Evolutionary conservation across 2,329 filamentous ascomycete species (phyloP).

Genomic region (Colletotrichum sidae): DNA sequence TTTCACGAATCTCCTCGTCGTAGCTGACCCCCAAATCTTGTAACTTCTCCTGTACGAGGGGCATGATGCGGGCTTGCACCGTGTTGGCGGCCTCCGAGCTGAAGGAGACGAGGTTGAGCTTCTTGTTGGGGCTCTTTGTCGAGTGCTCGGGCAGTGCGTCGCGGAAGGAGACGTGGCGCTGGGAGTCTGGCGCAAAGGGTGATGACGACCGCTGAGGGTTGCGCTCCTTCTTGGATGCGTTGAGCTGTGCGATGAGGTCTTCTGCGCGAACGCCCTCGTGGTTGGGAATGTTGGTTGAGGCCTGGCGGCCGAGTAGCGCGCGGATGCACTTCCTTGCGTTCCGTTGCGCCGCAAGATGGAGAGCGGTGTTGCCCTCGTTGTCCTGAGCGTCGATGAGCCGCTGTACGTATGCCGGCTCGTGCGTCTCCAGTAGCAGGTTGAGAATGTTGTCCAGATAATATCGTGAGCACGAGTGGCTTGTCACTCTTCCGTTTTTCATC

Average conservation of each 20-base stretch:
- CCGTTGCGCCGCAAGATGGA: conserved; percentile 80
- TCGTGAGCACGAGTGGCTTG: conserved; percentile 87
- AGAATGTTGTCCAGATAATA: conserved; percentile 95
- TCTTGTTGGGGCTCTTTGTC: conserved; percentile 47
- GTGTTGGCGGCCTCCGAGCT: conserved; percentile 75
- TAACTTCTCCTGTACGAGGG: conserved; percentile 78
- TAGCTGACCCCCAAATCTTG: conserved; percentile 77
- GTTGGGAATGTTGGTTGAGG: conserved; percentile 85
- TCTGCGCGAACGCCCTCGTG: conserved; percentile 85
- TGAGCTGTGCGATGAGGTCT: conserved; percentile 81
- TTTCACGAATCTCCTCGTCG: conserved; percentile 81
- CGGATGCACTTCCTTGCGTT: conserved; percentile 92
- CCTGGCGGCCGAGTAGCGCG: conserved; percentile 81
- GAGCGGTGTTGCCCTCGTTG: conserved; percentile 87
- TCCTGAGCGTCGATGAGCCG: conserved; percentile 85
- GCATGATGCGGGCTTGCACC: conserved; percentile 76
- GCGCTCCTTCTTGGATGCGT: conserved; percentile 74
- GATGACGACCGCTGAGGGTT: conserved; percentile 81
- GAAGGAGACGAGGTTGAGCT: conserved; percentile 54
- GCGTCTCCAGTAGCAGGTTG: conserved; percentile 84
- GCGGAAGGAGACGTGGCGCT: conserved; percentile 64
- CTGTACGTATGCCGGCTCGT: conserved; percentile 81
- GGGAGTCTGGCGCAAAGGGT: conserved; percentile 73
- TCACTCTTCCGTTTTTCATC: conserved; percentile 82
- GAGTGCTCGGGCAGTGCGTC: conserved; percentile 58